phyloP scores from a whole-genome alignment of 2,329 filamentous ascomycete species.

The Pestalotiopsis sp. region DNA sequence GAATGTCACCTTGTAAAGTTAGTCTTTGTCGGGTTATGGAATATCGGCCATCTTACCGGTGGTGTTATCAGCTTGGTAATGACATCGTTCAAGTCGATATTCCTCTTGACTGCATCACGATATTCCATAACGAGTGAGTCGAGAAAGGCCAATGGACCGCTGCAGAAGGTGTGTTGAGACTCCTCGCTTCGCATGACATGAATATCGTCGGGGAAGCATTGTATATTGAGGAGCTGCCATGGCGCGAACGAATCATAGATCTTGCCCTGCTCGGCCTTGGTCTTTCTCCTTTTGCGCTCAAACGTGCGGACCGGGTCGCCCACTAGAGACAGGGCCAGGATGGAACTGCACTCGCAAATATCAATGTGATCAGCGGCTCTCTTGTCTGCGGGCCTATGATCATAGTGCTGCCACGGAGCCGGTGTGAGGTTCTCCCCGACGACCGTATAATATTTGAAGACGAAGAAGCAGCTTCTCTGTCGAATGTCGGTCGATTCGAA shows the following conservation, averaged over 20 bases:
- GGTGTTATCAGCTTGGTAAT: slow-evolving; percentile 63
- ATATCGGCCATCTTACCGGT: slow-evolving; percentile 36
- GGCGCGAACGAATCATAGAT: slow-evolving; percentile 62
- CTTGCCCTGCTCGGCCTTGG: slow-evolving; percentile 52
- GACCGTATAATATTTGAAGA: slow-evolving; percentile 13
- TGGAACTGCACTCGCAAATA: slow-evolving; percentile 10
- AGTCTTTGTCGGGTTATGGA: background rate
- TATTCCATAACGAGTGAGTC: slow-evolving; percentile 62
- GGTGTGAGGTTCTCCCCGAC: slow-evolving; percentile 33
- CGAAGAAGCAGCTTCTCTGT: slow-evolving; percentile 9
- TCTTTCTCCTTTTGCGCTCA: slow-evolving; percentile 48
- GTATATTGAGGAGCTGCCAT: slow-evolving; percentile 62
- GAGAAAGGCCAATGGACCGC: slow-evolving; percentile 64
- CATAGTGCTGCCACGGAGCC: slow-evolving; percentile 61
- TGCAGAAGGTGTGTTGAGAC: slow-evolving; percentile 56
- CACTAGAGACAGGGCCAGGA: slow-evolving; percentile 57
- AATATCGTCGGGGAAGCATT: slow-evolving; percentile 62
- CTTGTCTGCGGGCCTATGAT: slow-evolving; percentile 44
- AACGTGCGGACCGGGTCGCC: slow-evolving; percentile 32
- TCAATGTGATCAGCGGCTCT: slow-evolving; percentile 45
- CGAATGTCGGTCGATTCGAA: slow-evolving; percentile 5
- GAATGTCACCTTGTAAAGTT: slow-evolving; percentile 46
- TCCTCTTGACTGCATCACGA: slow-evolving; percentile 60
- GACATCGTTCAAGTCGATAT: slow-evolving; percentile 56
- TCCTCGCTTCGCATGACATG: slow-evolving; percentile 59